phyloP scores from a whole-genome alignment of 129 eudicot genomes.

The Centaurea solstitialis region DNA sequence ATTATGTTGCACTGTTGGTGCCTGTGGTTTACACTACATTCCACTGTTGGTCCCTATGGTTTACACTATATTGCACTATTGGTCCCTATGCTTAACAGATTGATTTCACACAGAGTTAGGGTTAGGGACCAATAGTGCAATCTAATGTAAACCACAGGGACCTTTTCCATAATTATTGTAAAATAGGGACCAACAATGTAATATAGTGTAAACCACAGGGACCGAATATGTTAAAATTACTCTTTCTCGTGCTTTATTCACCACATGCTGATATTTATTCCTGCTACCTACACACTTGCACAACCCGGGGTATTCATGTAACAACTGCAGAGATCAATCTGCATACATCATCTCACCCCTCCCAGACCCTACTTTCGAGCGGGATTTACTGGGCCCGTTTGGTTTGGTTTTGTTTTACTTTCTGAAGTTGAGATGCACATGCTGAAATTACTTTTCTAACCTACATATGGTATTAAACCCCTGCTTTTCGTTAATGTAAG shows the following conservation, averaged over 20 bases:
- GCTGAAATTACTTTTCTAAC: slow-evolving; percentile 4
- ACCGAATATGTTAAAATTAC: too few species aligned
- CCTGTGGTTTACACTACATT: too few species aligned
- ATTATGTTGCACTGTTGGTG: too few species aligned
- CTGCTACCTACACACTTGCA: neutral
- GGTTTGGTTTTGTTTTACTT: neutral
- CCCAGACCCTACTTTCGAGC: neutral
- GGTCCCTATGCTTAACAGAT: too few species aligned
- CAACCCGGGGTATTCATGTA: neutral
- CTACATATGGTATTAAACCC: neutral
- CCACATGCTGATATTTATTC: neutral
- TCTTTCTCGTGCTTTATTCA: neutral
- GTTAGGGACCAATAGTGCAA: too few species aligned
- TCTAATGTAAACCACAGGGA: too few species aligned
- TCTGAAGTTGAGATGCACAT: neutral
- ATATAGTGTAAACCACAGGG: too few species aligned
- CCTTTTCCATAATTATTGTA: too few species aligned
- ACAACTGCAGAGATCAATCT: neutral
- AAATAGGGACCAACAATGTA: too few species aligned
- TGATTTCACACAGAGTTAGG: too few species aligned
- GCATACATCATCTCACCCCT: neutral
- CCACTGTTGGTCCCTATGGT: too few species aligned
- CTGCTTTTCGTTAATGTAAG: neutral
- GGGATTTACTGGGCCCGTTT: neutral
- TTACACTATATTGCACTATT: too few species aligned